Conservation (phyloP, 805 yeast species). For the Candida suzukii region DNA sequence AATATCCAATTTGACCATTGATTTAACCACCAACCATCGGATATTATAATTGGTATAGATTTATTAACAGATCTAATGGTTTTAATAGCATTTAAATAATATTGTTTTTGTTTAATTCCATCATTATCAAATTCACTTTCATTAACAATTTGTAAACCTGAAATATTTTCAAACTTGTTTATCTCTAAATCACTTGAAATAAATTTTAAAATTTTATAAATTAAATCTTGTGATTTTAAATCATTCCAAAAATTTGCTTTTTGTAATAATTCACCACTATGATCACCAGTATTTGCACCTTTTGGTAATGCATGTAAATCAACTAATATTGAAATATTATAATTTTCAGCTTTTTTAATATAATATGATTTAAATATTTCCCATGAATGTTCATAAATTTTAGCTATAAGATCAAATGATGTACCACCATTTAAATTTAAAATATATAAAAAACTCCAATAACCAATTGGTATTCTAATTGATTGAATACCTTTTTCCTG, state of each 20-base stretch:
- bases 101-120: slow-evolving; percentile 44
- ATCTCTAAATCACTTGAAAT: slow-evolving; percentile 50
- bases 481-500: slow-evolving; percentile 62
- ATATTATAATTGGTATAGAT: slow-evolving; percentile 64
- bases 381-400: slow-evolving; percentile 76
- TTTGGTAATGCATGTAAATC: slow-evolving; percentile 90
- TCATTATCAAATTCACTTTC: slow-evolving; percentile 65
- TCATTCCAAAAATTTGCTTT: slow-evolving; percentile 61
- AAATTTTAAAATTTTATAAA: slow-evolving; percentile 46
- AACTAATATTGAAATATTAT: slow-evolving; percentile 66
- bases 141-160: slow-evolving; percentile 80
- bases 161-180: slow-evolving; percentile 52
- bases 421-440: slow-evolving; percentile 57
- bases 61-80: slow-evolving; percentile 50
- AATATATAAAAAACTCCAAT: slow-evolving; percentile 47
- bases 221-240: slow-evolving; percentile 32
- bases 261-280: slow-evolving; percentile 63
- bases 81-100: slow-evolving; percentile 58
- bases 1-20: slow-evolving; percentile 67
- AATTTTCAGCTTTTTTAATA: slow-evolving; percentile 50
- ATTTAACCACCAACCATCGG: slow-evolving; percentile 92
- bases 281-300: slow-evolving; percentile 85
- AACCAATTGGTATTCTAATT: slow-evolving; percentile 84
- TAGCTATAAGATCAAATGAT: slow-evolving; percentile 46
- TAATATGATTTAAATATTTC: slow-evolving; percentile 38